These are phyloP conservation scores for Peribolospora baueri DNA, from an alignment of 768 basidiomycete species.

Conservation along the genomic window DNA sequence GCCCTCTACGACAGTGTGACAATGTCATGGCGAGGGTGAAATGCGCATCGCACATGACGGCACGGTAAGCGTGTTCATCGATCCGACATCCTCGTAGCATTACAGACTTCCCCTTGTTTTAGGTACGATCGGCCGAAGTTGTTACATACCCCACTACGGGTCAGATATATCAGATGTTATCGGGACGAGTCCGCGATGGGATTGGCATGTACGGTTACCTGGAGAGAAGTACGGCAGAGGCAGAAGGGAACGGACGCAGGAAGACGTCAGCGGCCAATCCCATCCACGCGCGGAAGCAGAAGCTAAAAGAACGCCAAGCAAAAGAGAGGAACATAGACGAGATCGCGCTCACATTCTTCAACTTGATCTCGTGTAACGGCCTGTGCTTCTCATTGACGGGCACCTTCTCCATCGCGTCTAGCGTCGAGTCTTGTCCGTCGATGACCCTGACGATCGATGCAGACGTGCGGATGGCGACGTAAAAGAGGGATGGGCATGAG, in stretches of 20 bases:
- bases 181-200: slow-evolving; percentile 55
- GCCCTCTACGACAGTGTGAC: no score
- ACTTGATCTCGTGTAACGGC: slow-evolving; percentile 60
- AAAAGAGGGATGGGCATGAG: not conserved
- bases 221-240: not conserved
- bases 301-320: not conserved
- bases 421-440: slow-evolving; percentile 76
- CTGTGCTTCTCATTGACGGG: slow-evolving; percentile 78
- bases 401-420: slow-evolving; percentile 79
- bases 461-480: not conserved
- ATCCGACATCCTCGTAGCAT: no score
- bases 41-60: no score
- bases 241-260: slow-evolving; percentile 2
- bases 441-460: slow-evolving; percentile 38
- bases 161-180: not conserved
- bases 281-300: not conserved
- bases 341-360: slow-evolving; percentile 39
- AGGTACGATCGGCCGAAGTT: no score
- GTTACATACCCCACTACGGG: no score
- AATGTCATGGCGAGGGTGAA: no score
- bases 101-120: no score
- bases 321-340: not conserved
- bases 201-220: slow-evolving; percentile 64
- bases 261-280: not conserved
- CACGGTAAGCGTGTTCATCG: no score